A percentile compares a stretch with the other conserved stretches of the same genome.
These are phyloP conservation scores for Iris pallida DNA, from an alignment of 116 monocot species.

Conservation along the genomic window DNA sequence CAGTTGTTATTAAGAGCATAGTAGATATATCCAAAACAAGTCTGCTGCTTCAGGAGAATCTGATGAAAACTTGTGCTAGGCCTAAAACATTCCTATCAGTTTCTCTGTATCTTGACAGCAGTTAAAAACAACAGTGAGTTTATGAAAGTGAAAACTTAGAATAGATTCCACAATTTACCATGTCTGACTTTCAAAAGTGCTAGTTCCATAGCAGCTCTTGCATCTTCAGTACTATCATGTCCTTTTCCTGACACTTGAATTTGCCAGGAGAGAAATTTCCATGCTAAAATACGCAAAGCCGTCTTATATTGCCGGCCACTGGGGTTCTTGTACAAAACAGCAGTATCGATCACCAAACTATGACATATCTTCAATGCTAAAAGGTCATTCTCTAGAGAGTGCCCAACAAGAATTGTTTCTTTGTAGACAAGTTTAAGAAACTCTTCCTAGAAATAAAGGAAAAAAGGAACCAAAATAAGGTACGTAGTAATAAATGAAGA, in stretches of 20 bases:
- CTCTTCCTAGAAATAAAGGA: conserved; percentile 59
- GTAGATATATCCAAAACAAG: too few species aligned
- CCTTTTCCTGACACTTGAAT: conserved; percentile 75
- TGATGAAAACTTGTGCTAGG: too few species aligned
- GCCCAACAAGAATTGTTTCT: conserved; percentile 95
- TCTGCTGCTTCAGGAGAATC: too few species aligned
- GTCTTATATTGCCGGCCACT: conserved; percentile 42
- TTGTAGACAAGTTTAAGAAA: conserved; percentile 68
- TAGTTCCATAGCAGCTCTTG: conserved; percentile 86
- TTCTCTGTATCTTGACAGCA: too few species aligned
- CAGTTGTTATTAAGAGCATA: too few species aligned
- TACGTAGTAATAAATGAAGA: not conserved
- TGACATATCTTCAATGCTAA: conserved; percentile 88
- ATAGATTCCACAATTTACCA: conserved; percentile 34
- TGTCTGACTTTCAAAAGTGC: conserved; percentile 71
- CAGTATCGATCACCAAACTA: conserved; percentile 83
- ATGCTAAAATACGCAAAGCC: conserved; percentile 67
- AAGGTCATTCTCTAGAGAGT: conserved; percentile 98
- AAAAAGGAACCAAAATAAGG: not conserved
- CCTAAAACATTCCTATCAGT: too few species aligned
- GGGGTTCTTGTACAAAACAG: conserved; percentile 67
- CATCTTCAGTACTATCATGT: conserved; percentile 97
- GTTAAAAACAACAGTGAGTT: too few species aligned
- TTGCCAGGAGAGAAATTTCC: conserved; percentile 63
- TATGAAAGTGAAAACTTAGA: too few species aligned